Percentiles rank a stretch among this genome's conserved stretches.
These are phyloP conservation scores for Coelastrella sp. DNA, from an alignment of 139 green algal genomes.

Conservation along the genomic window DNA sequence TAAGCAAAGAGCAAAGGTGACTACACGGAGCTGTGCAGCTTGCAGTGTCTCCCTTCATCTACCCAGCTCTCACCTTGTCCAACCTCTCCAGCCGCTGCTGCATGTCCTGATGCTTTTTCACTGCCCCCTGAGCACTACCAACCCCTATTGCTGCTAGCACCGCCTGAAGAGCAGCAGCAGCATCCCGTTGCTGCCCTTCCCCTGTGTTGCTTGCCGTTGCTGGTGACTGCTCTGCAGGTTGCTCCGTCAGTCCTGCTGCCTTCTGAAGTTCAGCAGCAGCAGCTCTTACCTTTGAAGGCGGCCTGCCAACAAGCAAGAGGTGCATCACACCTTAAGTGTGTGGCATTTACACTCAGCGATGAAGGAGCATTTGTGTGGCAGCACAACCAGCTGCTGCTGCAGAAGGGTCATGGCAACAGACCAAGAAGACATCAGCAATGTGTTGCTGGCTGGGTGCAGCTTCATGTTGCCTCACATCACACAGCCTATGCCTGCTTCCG, in stretches of 20 bases:
- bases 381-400: too few species aligned
- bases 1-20: too few species aligned
- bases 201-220: background rate
- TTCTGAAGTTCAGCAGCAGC: background rate
- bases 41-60: too few species aligned
- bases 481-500: too few species aligned
- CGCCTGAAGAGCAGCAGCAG: slow-evolving; percentile 2
- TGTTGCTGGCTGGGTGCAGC: too few species aligned
- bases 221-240: background rate
- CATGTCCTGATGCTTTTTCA: background rate
- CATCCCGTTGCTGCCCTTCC: background rate
- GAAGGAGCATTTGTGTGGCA: too few species aligned
- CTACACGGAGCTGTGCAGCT: too few species aligned
- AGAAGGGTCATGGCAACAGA: too few species aligned
- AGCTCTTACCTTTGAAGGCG: background rate
- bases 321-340: too few species aligned
- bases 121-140: background rate
- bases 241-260: background rate
- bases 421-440: too few species aligned
- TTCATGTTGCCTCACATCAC: too few species aligned
- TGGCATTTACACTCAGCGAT: too few species aligned
- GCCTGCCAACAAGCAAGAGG: background rate
- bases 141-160: slow-evolving; percentile 12
- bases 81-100: slow-evolving; percentile 25
- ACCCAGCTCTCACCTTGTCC: background rate